These are phyloP conservation scores for Phytophthora tubulina DNA, from an alignment of 352 stramenopile species.

Conservation along the genomic window DNA sequence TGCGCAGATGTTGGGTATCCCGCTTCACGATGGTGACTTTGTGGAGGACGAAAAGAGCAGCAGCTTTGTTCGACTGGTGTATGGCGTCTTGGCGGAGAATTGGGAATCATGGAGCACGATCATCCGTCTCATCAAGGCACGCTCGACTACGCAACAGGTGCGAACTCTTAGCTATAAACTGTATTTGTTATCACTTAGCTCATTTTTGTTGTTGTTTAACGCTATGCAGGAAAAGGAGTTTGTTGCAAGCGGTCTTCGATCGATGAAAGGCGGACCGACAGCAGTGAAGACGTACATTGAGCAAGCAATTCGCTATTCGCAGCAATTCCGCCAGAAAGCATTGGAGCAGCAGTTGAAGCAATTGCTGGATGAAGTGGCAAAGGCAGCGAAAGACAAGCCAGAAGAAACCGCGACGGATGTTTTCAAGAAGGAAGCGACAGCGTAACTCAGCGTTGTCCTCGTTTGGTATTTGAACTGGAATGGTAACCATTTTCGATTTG, in stretches of 20 bases:
- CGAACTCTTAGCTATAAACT: not conserved
- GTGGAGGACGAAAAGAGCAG: conserved; percentile 55
- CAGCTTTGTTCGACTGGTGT: conserved; percentile 77
- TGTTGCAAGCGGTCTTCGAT: conserved; percentile 68
- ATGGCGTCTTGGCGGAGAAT: conserved; percentile 84
- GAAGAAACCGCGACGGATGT: conserved; percentile 8
- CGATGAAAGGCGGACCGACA: conserved; percentile 76
- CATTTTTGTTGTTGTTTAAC: not conserved
- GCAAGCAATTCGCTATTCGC: conserved; percentile 67
- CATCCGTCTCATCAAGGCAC: conserved; percentile 78
- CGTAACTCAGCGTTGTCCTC: conserved; percentile 31
- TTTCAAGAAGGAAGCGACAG: conserved; percentile 16
- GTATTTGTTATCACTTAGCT: not conserved
- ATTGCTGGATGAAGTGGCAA: conserved; percentile 48
- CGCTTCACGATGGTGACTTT: conserved; percentile 72
- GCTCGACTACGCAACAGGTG: conserved; percentile 78
- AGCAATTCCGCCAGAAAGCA: conserved; percentile 75
- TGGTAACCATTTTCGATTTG: conserved; percentile 26
- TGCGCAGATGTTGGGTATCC: conserved; percentile 82
- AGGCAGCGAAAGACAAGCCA: conserved; percentile 5
- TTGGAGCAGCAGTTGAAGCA: conserved; percentile 62
- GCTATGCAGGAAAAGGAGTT: conserved; percentile 78
- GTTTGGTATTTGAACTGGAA: conserved; percentile 31
- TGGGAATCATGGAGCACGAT: conserved; percentile 90
- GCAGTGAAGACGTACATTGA: conserved; percentile 77